phyloP scores from a whole-genome alignment of 2,329 filamentous ascomycete genomes.

The Juglanconis oblonga region DNA sequence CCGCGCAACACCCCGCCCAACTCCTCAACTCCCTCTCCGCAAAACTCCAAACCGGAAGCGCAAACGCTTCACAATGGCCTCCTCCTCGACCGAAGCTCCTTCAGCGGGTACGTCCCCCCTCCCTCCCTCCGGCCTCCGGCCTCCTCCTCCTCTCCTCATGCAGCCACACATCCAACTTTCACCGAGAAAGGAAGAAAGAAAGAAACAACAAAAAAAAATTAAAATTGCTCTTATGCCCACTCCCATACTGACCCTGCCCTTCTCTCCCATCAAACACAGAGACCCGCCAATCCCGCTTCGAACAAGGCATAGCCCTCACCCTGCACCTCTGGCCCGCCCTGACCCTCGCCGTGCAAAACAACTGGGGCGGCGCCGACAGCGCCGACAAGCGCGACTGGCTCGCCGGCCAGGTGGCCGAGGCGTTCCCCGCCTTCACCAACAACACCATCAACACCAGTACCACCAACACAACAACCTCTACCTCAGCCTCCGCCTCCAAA shows the following conservation, averaged over 20 bases:
- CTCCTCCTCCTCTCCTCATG: not conserved
- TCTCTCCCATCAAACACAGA: slow-evolving; percentile 33
- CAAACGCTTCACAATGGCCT: slow-evolving; percentile 2
- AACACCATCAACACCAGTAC: slow-evolving; percentile 19
- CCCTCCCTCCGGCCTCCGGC: not conserved
- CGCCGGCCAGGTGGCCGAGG: slow-evolving; percentile 78
- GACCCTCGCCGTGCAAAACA: slow-evolving; percentile 78
- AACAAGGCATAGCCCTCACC: slow-evolving; percentile 80
- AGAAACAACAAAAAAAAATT: not conserved
- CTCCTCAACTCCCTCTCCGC: too few species aligned
- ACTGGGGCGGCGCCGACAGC: slow-evolving; percentile 82
- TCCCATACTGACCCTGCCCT: slow-evolving; percentile 3
- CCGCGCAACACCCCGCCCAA: too few species aligned
- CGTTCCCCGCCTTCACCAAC: slow-evolving; percentile 66
- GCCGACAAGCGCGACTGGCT: slow-evolving; percentile 95
- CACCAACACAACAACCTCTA: slow-evolving; percentile 28
- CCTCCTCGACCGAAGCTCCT: slow-evolving; percentile 8
- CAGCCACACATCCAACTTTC: not conserved
- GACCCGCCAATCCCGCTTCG: slow-evolving; percentile 65
- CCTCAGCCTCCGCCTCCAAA: too few species aligned
- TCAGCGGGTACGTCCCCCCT: slow-evolving; percentile 5
- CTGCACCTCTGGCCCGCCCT: slow-evolving; percentile 88
- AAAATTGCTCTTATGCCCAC: too few species aligned
- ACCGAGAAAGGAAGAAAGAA: too few species aligned
- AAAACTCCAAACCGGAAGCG: not conserved